phyloP scores from a whole-genome alignment of 2,329 filamentous ascomycete genomes.

The Aspergillus japonicus region DNA sequence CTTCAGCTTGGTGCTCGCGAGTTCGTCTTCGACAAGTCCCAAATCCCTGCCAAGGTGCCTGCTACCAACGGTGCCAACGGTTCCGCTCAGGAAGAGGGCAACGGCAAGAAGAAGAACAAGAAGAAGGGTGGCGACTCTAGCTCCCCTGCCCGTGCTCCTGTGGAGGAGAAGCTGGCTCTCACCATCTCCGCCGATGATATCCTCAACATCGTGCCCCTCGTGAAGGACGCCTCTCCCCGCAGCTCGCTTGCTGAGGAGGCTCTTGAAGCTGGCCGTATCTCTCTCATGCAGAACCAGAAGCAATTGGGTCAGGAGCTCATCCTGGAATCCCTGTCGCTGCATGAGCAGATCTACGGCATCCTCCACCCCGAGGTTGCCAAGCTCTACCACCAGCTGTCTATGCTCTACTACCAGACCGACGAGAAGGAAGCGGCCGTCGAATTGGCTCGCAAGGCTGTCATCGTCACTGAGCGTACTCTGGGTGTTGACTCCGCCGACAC shows the following conservation, averaged over 20 bases:
- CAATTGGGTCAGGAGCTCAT: constrained; percentile 94
- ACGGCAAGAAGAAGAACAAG: constrained; percentile 58
- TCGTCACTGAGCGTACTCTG: constrained; percentile 90
- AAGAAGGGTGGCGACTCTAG: constrained; percentile 54
- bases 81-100: constrained; percentile 38
- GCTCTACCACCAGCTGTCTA: constrained; percentile 91
- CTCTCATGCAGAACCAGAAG: constrained; percentile 91
- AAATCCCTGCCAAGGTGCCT: constrained; percentile 36
- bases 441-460: constrained; percentile 91
- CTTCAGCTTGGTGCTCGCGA: constrained; percentile 80
- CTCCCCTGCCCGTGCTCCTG: constrained; percentile 46
- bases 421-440: constrained; percentile 96
- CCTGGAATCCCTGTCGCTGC: constrained; percentile 89
- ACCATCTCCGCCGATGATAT: constrained; percentile 85
- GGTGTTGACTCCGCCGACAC: constrained; percentile 94
- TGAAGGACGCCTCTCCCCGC: constrained; percentile 91
- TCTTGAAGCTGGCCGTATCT: constrained; percentile 91
- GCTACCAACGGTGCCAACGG: constrained; percentile 40
- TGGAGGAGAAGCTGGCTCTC: constrained; percentile 47
- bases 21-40: constrained; percentile 63
- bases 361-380: constrained; percentile 94
- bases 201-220: constrained; percentile 85
- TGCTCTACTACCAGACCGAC: constrained; percentile 95
- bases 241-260: constrained; percentile 93
- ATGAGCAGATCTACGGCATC: constrained; percentile 98